Evolutionary conservation across 169 alveolate species (phyloP).

Genomic region (Cryptosporidium muris): DNA sequence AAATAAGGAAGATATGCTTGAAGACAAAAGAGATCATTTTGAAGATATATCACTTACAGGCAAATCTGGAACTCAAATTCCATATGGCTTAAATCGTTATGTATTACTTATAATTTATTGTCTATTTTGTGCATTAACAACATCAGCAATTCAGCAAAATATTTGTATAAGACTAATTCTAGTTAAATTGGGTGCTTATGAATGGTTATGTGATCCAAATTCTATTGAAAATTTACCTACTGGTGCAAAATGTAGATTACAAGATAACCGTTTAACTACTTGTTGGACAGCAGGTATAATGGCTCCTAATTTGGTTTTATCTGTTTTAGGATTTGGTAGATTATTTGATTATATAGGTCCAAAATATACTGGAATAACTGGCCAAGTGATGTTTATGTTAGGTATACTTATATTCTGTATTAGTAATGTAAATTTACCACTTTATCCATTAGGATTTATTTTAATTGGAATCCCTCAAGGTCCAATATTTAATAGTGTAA

Average conservation of each 20-base stretch:
- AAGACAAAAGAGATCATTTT: not conserved
- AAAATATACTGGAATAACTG: slow-evolving; percentile 45
- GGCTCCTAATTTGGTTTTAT: slow-evolving; percentile 62
- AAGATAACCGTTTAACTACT: slow-evolving; percentile 53
- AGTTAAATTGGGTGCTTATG: slow-evolving; percentile 59
- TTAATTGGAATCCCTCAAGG: slow-evolving; percentile 68
- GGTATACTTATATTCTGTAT: slow-evolving; percentile 51
- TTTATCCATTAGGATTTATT: slow-evolving; percentile 65
- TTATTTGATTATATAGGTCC: slow-evolving; percentile 63
- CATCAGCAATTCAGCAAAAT: slow-evolving; percentile 70
- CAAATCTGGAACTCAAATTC: slow-evolving; percentile 1
- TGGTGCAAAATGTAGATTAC: slow-evolving; percentile 61
- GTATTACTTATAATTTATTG: slow-evolving; percentile 37
- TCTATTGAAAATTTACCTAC: slow-evolving; percentile 26
- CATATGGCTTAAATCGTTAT: slow-evolving; percentile 59
- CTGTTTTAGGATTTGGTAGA: slow-evolving; percentile 64
- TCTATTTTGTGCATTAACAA: slow-evolving; percentile 39
- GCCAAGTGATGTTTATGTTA: slow-evolving; percentile 59
- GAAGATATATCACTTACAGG: not conserved
- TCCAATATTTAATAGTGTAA: slow-evolving; percentile 67
- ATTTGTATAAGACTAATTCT: slow-evolving; percentile 60
- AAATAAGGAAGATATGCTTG: slow-evolving; percentile 6
- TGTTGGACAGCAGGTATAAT: slow-evolving; percentile 71
- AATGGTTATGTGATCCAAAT: slow-evolving; percentile 38
- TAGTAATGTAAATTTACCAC: slow-evolving; percentile 31